phyloP scores from a whole-genome alignment of 2,329 filamentous ascomycete genomes.

The Arachnomyces sp. region DNA sequence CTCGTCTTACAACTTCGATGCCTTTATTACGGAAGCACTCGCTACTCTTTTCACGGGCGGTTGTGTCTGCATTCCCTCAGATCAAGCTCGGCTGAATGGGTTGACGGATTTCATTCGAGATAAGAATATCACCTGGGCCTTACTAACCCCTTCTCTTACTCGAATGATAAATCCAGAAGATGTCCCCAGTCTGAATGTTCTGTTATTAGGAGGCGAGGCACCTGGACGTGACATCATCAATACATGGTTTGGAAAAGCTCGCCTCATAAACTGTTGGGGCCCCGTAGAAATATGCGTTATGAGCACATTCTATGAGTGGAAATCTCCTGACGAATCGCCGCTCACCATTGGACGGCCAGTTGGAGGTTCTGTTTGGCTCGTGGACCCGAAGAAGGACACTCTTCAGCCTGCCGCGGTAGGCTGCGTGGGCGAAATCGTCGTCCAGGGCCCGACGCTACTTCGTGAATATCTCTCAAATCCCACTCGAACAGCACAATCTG shows the following conservation, averaged over 20 bases:
- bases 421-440: slow-evolving; percentile 9
- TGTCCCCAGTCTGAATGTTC: slow-evolving; percentile 37
- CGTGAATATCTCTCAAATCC: slow-evolving; percentile 11
- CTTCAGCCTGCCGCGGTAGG: slow-evolving; percentile 9
- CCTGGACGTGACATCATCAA: slow-evolving; percentile 25
- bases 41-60: slow-evolving; percentile 50
- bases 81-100: slow-evolving; percentile 45
- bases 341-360: slow-evolving; percentile 7
- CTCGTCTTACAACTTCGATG: slow-evolving; percentile 51
- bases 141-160: slow-evolving; percentile 55
- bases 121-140: slow-evolving; percentile 47
- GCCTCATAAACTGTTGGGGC: slow-evolving; percentile 13
- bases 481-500: slow-evolving; percentile 7
- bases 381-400: slow-evolving; percentile 14
- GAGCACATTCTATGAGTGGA: slow-evolving; percentile 5
- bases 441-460: slow-evolving; percentile 9
- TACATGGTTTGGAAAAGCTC: slow-evolving; percentile 17
- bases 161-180: slow-evolving; percentile 37
- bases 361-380: slow-evolving; percentile 15
- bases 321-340: background rate
- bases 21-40: slow-evolving; percentile 48
- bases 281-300: slow-evolving; percentile 16
- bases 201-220: slow-evolving; percentile 41
- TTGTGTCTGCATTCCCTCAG: slow-evolving; percentile 52
- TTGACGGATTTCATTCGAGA: slow-evolving; percentile 44